Base-by-base conservation (phyloP, 805 yeast genomes). In the Metschnikowia drakensbergensis region DNA sequence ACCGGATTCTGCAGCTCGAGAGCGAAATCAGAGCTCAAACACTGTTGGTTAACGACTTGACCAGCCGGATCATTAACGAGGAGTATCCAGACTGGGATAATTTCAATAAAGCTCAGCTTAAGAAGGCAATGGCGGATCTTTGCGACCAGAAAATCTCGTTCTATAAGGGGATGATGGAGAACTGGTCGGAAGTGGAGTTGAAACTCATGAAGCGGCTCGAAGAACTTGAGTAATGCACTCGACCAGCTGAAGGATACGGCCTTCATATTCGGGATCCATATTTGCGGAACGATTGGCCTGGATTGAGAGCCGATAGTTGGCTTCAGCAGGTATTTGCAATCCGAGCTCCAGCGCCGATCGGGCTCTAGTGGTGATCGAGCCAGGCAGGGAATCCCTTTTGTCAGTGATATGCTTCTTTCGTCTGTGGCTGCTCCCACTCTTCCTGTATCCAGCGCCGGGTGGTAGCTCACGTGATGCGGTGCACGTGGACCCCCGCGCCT, bases 71-170 rank as follows among this genome's bases (percentile, higher is more conserved):
- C 6, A 64, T 80, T 32, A 66, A 71, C 35, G 77, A 71, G 49
- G 84, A 80, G 58, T 80, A 75, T 55, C 78, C 76, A 3, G 68
- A 83, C 53, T 92, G 95, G 74, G 96, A 92, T 58, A 76, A 74
- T 25, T 86, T 88, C 53, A 90, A 90, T 66, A 80, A 88, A 29
- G 73, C 76, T 33, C 97, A 92, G 66, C 74, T 91, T 63, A 83
- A 84, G 60, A 74, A 76, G 29, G 79, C 95, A 1, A 75, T 92
- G 68, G 71, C 81, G 6, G 77, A 78, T n/a, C 71, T 92, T 49
- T 86, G 96, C 43, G 86, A 86, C 54, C 81, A 81, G 52, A 86
- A 92, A 65, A 81, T 88, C 47, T 75, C 77, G 27, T 89, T 87
- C 60, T 92, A 86, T 66, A 75, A 79, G 51, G 78, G 77, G 26